phyloP scores from a whole-genome alignment of 176 grass and related monocot genomes.

The Avena sativa region DNA sequence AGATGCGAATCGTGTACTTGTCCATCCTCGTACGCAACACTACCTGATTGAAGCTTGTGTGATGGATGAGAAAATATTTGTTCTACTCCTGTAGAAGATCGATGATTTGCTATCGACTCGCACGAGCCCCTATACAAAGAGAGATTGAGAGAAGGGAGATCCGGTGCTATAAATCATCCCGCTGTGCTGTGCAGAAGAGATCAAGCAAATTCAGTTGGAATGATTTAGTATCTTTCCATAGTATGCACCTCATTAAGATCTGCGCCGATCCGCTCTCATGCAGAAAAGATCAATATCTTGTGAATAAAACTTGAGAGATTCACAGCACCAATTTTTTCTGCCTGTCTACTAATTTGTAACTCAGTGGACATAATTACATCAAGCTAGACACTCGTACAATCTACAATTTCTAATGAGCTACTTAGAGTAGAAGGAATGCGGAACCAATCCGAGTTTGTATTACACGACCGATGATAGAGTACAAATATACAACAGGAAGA shows the following conservation, averaged over 20 bases:
- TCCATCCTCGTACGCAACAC: background rate
- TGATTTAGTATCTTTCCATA: background rate
- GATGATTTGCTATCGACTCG: background rate
- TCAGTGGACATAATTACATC: background rate
- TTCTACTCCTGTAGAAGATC: background rate
- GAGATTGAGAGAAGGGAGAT: background rate
- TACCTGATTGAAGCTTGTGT: background rate
- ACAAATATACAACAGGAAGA: no score
- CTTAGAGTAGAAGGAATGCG: no score
- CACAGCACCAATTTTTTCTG: background rate
- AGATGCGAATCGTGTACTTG: background rate
- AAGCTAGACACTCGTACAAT: background rate
- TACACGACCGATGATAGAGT: no score
- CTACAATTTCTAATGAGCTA: conserved; percentile 1
- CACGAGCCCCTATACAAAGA: background rate
- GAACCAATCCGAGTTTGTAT: no score
- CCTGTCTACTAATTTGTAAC: background rate
- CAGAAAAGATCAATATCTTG: background rate
- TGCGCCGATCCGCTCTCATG: no score
- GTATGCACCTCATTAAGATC: background rate
- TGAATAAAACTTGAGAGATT: background rate
- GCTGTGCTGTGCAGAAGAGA: background rate
- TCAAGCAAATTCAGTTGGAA: background rate
- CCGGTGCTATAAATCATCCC: background rate
- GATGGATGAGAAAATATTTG: background rate